phyloP scores from a whole-genome alignment of 2,329 filamentous ascomycete species.

The Penicillium sp. region DNA sequence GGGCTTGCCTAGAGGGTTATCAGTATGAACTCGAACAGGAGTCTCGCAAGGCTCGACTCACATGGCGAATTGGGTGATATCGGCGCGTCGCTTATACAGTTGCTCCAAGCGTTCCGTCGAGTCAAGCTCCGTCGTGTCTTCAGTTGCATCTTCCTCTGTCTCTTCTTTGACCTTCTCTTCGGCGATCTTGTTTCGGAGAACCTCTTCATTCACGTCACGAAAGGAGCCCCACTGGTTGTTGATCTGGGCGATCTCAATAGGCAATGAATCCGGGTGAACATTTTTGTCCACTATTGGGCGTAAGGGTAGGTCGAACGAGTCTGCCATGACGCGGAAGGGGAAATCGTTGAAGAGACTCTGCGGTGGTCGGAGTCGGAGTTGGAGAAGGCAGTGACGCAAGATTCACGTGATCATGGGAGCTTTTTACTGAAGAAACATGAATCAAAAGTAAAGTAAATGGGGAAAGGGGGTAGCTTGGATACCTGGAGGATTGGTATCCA shows the following conservation, averaged over 20 bases:
- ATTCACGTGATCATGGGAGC: conserved; percentile 1
- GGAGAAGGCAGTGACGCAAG: conserved; percentile 6
- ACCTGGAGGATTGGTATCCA: too few relatives aligned
- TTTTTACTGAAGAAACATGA: background rate
- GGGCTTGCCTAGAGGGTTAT: conserved; percentile 38
- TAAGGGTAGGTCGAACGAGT: conserved; percentile 58
- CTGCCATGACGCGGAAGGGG: conserved; percentile 33
- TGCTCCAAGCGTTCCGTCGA: conserved; percentile 42
- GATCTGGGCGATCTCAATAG: conserved; percentile 75
- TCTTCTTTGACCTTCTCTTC: conserved; percentile 50
- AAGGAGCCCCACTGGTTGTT: conserved; percentile 79
- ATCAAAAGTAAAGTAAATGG: background rate
- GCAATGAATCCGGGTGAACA: conserved; percentile 62
- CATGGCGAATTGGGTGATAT: conserved; percentile 48
- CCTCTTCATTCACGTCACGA: conserved; percentile 72
- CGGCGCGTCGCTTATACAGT: conserved; percentile 46
- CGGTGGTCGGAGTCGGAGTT: background rate
- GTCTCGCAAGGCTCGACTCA: conserved; percentile 22
- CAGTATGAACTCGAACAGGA: conserved; percentile 4
- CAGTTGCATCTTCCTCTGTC: conserved; percentile 46
- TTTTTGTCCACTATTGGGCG: conserved; percentile 53
- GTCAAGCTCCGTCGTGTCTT: conserved; percentile 34
- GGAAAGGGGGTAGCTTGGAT: too few relatives aligned
- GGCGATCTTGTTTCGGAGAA: conserved; percentile 68
- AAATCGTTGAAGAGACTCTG: background rate